Conservation (phyloP, 805 yeast species). For the Saccharomycopsis guyanensis region DNA sequence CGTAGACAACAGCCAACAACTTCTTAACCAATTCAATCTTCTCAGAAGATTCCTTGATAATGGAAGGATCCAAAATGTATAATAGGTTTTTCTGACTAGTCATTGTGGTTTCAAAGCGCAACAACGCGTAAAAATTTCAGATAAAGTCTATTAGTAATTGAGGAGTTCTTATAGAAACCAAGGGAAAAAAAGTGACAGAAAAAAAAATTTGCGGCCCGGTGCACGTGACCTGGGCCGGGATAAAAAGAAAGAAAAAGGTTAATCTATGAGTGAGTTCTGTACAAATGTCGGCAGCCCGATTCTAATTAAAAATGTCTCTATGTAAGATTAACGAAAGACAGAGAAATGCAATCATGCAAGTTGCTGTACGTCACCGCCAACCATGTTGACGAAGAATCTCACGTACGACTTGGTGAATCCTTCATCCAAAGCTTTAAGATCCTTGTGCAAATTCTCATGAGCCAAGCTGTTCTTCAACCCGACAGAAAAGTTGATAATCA, state of each 20-base stretch:
- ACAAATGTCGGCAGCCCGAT: no score
- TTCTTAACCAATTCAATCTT: slow-evolving; percentile 19
- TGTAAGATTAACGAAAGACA: not conserved
- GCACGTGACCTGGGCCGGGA: not conserved
- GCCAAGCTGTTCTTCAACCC: slow-evolving; percentile 39
- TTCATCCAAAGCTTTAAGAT: slow-evolving; percentile 7
- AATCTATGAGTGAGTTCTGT: no score
- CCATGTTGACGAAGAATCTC: slow-evolving; percentile 7
- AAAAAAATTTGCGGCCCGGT: not conserved
- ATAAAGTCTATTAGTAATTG: not conserved
- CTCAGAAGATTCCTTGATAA: slow-evolving; percentile 17
- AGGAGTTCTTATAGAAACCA: no score
- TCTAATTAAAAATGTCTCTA: not conserved
- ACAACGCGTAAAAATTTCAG: not conserved
- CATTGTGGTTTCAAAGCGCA: not conserved
- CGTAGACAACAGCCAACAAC: slow-evolving; percentile 8
- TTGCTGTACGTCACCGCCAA: slow-evolving; percentile 5
- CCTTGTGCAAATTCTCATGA: slow-evolving; percentile 6
- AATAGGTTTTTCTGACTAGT: slow-evolving; percentile 9
- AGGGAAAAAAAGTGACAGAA: no score
- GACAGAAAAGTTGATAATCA: slow-evolving; percentile 63
- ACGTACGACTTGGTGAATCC: slow-evolving; percentile 9
- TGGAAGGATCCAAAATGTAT: slow-evolving; percentile 19
- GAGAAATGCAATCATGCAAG: not conserved
- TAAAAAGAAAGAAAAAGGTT: no score